Base-by-base conservation (phyloP, 257 asterid species). In the Ballota nigra region DNA sequence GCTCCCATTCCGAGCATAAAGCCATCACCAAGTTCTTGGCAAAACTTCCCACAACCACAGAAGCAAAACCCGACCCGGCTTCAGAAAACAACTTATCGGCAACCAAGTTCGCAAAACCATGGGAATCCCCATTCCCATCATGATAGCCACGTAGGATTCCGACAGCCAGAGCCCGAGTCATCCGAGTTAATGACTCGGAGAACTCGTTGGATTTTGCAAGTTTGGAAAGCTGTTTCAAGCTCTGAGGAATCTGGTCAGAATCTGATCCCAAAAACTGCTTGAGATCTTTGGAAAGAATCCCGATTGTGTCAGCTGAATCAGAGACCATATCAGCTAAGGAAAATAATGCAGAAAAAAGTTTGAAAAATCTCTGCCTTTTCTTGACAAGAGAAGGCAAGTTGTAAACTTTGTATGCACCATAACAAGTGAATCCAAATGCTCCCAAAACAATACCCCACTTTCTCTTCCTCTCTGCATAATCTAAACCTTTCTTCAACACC, bases 61-160 rank as follows among this genome's bases (percentile, higher is more conserved):
- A 89, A 31, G 86, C 89, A 71, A 91, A 89, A 66, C 92, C 95
- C 4, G 87, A 75, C 22, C 97, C 96, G 23, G 86, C 78, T 29
- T 83, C 84, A 0, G 97, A 70, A 52, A 87, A 84, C 65, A 89
- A 19, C 72, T 77, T 86, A 72, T 87, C 86, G 59, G 82, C 28
- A 36, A 84, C 79, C 20, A 66, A 63, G 49, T 82, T 86, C 10
- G 83, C 61, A 51, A 81, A 74, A 24, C 75, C 75, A 0, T 49
- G 55, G 29, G 13, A 38, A 10, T 49, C 77, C n/a, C 73, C 68
- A 8, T 58, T 63, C 62, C 59, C 85, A 40, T 75, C 76, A 1
- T 58, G 73, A 41, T 67, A 80, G 12, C 86, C 92, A 10, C 49
- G 79, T 75, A 89, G 16, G 53, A 89, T 40, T 56, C 97, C 96